Evolutionary conservation across 495 filamentous ascomycete genomes (phyloP).

Genomic region (Polyplosphaeria fusca): DNA sequence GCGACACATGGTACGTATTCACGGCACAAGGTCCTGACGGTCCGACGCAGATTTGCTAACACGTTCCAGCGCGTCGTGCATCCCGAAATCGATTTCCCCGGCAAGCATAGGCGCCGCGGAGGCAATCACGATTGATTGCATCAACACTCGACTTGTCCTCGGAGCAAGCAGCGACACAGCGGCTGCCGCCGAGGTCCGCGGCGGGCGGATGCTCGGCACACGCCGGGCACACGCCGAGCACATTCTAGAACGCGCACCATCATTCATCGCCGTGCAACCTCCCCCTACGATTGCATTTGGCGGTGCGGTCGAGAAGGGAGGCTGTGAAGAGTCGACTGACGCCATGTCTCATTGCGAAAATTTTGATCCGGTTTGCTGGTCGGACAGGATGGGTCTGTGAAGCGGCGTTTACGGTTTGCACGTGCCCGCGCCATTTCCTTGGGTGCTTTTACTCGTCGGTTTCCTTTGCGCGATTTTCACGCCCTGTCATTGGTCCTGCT

Average conservation of each 20-base stretch:
- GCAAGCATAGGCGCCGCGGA: slow-evolving; percentile 50
- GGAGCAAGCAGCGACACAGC: not conserved
- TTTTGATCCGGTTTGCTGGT: not conserved
- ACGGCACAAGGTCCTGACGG: not conserved
- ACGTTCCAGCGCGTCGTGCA: slow-evolving; percentile 65
- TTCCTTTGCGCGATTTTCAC: not conserved
- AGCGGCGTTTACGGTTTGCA: slow-evolving; percentile 6
- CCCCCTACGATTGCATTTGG: not conserved
- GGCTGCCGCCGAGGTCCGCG: not conserved
- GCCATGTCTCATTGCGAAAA: not conserved
- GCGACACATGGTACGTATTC: slow-evolving; percentile 63
- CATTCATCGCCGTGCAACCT: not conserved
- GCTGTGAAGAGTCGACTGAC: not conserved
- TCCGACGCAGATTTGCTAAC: slow-evolving; percentile 25
- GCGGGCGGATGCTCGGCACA: not conserved
- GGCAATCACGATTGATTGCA: slow-evolving; percentile 23
- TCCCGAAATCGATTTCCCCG: slow-evolving; percentile 76
- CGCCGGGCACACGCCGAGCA: not conserved
- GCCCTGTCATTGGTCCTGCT: not conserved
- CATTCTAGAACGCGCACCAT: slow-evolving; percentile 2
- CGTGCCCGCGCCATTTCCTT: not conserved
- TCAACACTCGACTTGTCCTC: not conserved
- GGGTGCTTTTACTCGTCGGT: not conserved
- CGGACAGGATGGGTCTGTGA: not conserved
- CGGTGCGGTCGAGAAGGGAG: not conserved